phyloP scores from a whole-genome alignment of 306 rosid species.

The Herpetospermum pedunculosum region DNA sequence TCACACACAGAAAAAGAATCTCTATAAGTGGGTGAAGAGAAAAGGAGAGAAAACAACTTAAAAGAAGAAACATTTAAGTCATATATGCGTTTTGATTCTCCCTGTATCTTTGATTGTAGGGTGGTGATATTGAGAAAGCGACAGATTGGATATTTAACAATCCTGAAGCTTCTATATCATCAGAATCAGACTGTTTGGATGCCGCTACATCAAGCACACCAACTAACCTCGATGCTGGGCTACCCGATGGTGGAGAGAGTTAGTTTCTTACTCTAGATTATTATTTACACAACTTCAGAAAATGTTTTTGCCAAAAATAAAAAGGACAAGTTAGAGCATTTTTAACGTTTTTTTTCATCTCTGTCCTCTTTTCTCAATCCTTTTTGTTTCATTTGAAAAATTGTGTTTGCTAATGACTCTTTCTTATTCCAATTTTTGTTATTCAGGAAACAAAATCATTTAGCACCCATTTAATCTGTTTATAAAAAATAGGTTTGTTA shows the following conservation, averaged over 20 bases:
- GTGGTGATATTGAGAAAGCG: conserved; percentile 91
- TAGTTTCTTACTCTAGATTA: conserved; percentile 25
- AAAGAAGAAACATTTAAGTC: not conserved
- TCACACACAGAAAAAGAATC: not conserved
- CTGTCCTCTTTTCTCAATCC: not conserved
- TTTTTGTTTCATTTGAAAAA: not conserved
- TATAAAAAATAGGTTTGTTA: too few species aligned
- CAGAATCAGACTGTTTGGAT: conserved; percentile 36
- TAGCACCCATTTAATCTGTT: too few species aligned
- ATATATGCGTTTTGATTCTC: not conserved
- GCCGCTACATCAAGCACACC: conserved; percentile 48
- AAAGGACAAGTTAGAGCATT: not conserved
- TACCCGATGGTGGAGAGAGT: conserved; percentile 97
- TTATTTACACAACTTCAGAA: not conserved
- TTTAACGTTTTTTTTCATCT: not conserved
- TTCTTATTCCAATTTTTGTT: too few species aligned
- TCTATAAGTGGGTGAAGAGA: not conserved
- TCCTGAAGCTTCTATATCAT: conserved; percentile 55
- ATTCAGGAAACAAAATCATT: too few species aligned
- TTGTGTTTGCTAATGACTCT: too few species aligned
- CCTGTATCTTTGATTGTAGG: conserved; percentile 28
- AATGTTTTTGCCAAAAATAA: not conserved
- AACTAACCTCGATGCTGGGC: conserved; percentile 22
- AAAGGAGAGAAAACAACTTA: not conserved
- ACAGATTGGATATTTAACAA: conserved; percentile 96